Base-by-base conservation (phyloP, 2,329 filamentous ascomycete species). In the Hymenoscyphus infarciens region DNA sequence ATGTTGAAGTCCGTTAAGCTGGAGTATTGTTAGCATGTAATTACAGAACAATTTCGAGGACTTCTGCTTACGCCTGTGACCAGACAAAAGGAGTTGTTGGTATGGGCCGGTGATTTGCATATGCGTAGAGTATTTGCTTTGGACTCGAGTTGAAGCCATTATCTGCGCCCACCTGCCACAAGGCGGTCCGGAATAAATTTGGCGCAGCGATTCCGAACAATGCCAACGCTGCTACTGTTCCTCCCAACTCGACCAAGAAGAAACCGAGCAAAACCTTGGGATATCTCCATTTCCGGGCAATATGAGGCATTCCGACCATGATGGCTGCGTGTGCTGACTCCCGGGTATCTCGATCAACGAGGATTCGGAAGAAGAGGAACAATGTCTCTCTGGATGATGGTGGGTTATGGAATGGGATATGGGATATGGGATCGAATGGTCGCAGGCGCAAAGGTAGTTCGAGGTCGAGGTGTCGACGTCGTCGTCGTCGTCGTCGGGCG, bases 1-100 rank as follows among this genome's bases (percentile, higher is more conserved):
- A 92, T 85, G 72, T 93, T 92, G 77, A 84, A 91, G 69, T 88
- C 81, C 56, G 90, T 92, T 66, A 91, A 79, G 61, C 90, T 93
- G 72, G 55, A 42, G n/a, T n/a, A 31, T 1, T 57, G 57, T 70
- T 55, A 71, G 66, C 52, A 8, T 3, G 3, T 16, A 13, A 15
- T 2, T 11, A 3, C 13, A 31, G 11, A 35, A 15, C 2, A 56
- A 57, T 38, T 54, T 25, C 31, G 54, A 15, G 19, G 31, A 52
- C 31, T 19, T 19, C 4, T 33, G 83, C 89, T 78, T 75, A 93
- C 90, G 83, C 83, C 72, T 80, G 77, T 64, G 87, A 89, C 90
- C 90, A 94, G 15, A 92, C 83, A 60, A 92, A 77, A 1, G 90
- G 88, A 10, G 85, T 78, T 38, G 79, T 79, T 0, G 86, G 85